These are phyloP conservation scores for Cystofilobasidium capitatum DNA, from an alignment of 768 basidiomycete genomes.

Conservation along the genomic window DNA sequence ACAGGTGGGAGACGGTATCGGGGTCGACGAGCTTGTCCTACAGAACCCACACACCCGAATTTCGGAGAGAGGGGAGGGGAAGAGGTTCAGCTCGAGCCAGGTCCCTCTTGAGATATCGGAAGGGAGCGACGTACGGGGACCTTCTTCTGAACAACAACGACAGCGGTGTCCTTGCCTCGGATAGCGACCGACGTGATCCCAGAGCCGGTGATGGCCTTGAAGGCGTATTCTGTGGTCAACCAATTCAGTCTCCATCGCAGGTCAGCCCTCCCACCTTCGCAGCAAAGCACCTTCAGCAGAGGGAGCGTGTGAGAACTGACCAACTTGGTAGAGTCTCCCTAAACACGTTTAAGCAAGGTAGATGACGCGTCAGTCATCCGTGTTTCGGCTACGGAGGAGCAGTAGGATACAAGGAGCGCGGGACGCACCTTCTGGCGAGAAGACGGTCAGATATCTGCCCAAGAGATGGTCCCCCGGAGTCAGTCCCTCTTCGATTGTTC, in stretches of 20 bases:
- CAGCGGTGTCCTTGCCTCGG: conserved; percentile 84
- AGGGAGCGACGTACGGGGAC: conserved; percentile 63
- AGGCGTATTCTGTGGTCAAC: conserved; percentile 72
- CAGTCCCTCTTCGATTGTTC: not conserved
- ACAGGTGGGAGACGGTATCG: conserved; percentile 84
- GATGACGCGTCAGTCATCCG: not conserved
- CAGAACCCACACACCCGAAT: not conserved
- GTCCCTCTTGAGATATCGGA: not conserved
- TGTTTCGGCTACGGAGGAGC: not conserved
- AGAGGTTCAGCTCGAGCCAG: not conserved
- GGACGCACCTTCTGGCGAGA: conserved; percentile 74
- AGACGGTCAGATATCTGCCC: conserved; percentile 78
- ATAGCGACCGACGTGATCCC: conserved; percentile 90
- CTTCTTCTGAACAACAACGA: conserved; percentile 97
- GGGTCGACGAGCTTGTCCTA: conserved; percentile 97
- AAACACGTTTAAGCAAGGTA: not conserved
- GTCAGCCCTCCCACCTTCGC: not conserved
- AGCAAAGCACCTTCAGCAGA: too few species aligned
- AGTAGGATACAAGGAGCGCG: not conserved
- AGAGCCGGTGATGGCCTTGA: conserved; percentile 97
- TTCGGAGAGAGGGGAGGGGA: not conserved
- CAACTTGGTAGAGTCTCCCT: conserved; percentile 87
- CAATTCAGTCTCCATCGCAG: not conserved
- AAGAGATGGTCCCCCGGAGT: not conserved
- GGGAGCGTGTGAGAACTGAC: conserved; percentile 40